A percentile compares a stretch with the other conserved stretches of the same genome.
Evolutionary conservation across 2,329 filamentous ascomycete genomes (phyloP).

Genomic region (Fonsecaea pugnacius): DNA sequence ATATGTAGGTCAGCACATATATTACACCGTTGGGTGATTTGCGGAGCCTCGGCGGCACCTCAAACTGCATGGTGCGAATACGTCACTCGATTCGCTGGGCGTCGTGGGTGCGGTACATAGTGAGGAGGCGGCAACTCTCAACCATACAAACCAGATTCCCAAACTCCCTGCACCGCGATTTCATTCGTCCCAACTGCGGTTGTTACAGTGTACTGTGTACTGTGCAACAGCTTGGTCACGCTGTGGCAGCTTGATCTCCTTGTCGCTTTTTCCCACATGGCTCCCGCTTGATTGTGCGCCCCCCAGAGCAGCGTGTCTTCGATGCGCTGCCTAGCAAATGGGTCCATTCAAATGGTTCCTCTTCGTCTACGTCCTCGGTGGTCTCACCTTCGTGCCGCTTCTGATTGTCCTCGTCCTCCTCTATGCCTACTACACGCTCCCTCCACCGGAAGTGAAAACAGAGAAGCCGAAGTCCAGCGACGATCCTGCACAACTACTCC

Average conservation of each 20-base stretch:
- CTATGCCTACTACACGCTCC: slow-evolving; percentile 72
- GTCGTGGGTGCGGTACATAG: neutral
- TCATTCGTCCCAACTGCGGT: neutral
- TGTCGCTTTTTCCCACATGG: neutral
- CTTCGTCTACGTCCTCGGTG: slow-evolving; percentile 79
- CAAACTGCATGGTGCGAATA: slow-evolving; percentile 9
- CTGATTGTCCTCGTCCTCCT: slow-evolving; percentile 64
- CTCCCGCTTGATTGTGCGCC: slow-evolving; percentile 12
- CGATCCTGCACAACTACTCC: slow-evolving; percentile 46
- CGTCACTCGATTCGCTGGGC: slow-evolving; percentile 16
- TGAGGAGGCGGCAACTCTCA: neutral
- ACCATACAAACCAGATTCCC: neutral
- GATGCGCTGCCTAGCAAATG: slow-evolving; percentile 31
- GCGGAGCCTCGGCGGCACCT: neutral
- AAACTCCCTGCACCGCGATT: neutral
- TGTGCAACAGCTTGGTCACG: neutral
- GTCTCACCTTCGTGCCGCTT: slow-evolving; percentile 83
- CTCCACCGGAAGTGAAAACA: slow-evolving; percentile 42
- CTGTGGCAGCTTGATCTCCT: neutral
- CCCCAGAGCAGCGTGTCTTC: slow-evolving; percentile 4
- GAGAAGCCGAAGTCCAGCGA: slow-evolving; percentile 33
- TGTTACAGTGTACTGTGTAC: too few relatives aligned
- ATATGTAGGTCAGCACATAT: too few relatives aligned
- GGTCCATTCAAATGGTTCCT: slow-evolving; percentile 57
- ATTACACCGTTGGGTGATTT: too few relatives aligned